Evolutionary conservation across 306 rosid species (phyloP).

Genomic region (Quercus agrifolia): DNA sequence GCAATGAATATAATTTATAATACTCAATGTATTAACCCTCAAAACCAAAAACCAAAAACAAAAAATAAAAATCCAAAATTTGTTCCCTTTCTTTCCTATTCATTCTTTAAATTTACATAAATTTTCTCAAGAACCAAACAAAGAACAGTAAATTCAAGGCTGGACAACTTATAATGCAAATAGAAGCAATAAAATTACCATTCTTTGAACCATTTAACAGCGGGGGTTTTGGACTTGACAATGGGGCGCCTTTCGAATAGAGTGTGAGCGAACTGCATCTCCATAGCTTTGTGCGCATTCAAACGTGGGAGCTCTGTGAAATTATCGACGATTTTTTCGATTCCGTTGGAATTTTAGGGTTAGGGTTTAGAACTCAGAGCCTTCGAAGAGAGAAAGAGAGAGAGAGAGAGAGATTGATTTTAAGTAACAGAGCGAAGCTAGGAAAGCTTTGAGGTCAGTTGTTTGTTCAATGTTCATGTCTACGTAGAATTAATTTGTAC

Average conservation of each 20-base stretch:
- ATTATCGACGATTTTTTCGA: not conserved
- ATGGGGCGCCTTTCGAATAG: constrained; percentile 67
- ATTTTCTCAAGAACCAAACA: constrained; percentile 1
- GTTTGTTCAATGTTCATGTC: no score
- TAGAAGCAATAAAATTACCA: constrained; percentile 36
- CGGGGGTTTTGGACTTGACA: constrained; percentile 64
- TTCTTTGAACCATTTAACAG: constrained; percentile 77
- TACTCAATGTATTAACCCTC: no score
- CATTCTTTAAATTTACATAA: not conserved
- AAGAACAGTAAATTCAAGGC: not conserved
- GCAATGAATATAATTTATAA: no score
- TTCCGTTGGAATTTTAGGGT: not conserved
- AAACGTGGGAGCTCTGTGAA: not conserved
- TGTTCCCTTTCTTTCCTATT: not conserved
- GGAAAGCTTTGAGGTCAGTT: no score
- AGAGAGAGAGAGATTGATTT: not conserved
- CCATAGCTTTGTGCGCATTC: constrained; percentile 43
- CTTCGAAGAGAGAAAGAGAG: not conserved
- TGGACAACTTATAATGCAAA: not conserved
- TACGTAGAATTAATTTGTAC: no score
- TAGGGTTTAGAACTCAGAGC: constrained; percentile 9
- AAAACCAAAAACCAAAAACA: not conserved
- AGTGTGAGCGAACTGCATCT: constrained; percentile 61
- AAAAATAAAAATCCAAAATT: not conserved
- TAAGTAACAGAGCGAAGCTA: no score